A percentile compares a stretch with the other conserved stretches of the same genome.
phyloP scores from a whole-genome alignment of 257 asterid genomes.

The Fraxinus pennsylvanica region DNA sequence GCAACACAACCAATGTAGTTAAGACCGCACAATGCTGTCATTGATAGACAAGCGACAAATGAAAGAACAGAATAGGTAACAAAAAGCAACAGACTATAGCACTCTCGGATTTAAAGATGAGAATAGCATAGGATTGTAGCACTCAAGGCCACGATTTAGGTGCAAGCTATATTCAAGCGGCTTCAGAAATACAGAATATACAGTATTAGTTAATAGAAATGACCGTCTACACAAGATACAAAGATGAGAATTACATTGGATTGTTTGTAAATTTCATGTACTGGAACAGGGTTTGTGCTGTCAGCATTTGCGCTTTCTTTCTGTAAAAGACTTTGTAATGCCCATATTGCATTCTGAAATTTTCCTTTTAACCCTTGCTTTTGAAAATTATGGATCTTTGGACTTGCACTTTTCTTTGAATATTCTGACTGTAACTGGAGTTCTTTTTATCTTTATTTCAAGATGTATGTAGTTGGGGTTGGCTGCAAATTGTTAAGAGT shows the following conservation, averaged over 20 bases:
- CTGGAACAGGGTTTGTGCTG: constrained; percentile 28
- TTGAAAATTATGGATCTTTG: constrained; percentile 8
- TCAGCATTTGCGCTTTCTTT: constrained; percentile 47
- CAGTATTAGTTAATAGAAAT: constrained; percentile 38
- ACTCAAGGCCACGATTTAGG: constrained; percentile 29
- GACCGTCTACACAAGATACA: constrained; percentile 11
- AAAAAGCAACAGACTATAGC: constrained; percentile 55
- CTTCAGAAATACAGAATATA: constrained; percentile 20
- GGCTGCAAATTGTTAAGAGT: too few species aligned
- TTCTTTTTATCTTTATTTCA: too few species aligned
- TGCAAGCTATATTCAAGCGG: constrained; percentile 20
- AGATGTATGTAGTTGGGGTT: too few species aligned
- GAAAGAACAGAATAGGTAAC: constrained; percentile 42
- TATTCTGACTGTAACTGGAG: too few species aligned
- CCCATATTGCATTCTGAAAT: constrained; percentile 8
- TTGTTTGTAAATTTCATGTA: constrained; percentile 39
- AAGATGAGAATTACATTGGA: constrained; percentile 28
- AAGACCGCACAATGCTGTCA: constrained; percentile 24
- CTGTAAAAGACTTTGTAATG: constrained; percentile 39
- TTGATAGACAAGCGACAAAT: constrained; percentile 2
- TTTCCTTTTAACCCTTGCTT: constrained; percentile 13
- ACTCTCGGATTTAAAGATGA: constrained; percentile 71
- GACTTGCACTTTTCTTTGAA: too few species aligned
- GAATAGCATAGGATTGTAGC: constrained; percentile 22
- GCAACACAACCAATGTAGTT: constrained; percentile 27